Base-by-base conservation (phyloP, 2,329 filamentous ascomycete genomes). In the Colletotrichum liriopes region DNA sequence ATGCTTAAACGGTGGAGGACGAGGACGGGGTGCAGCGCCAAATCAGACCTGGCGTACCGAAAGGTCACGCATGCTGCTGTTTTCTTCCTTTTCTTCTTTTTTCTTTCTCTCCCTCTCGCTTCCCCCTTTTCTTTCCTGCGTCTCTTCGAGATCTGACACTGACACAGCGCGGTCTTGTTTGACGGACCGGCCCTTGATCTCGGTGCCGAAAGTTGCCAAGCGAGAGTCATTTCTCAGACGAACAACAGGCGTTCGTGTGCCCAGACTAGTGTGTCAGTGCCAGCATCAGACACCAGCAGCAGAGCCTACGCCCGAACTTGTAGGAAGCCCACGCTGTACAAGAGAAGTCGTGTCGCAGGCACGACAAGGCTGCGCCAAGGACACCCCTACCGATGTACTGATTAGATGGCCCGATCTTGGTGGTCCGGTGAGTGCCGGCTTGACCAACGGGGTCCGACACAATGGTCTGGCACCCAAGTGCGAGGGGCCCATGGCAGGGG, bases 351-450 rank as follows among this genome's bases (percentile, higher is more conserved):
- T 72, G 64, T 54, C 64, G 49, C 58, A 54, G 43, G 56, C 67
- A 32, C 49, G 49, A 56, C 56, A 35, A 60, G 55, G 43, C 59
- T 69, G 52, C 43, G 59, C 69, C 69, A 69, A 72, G 52, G 65
- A 54, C 52, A 64, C 39, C 69, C 59, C 59, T 72, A 68, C 52
- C 32, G 65, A 68, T 55, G 65, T 59, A 39, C 39, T 60, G 59
- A 69, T 49, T 64, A 59, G 29, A 72, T 65, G 45, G 47, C 59
- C 45, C 65, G 47, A 65, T 69, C 69, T 72, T 69, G 69, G 69
- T 64, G 65, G 54, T 54, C 65, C 52, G 69, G 59, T 64, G 65
- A 60, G 59, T 65, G 69, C 65, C 69, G 65, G 65, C 69, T 72
- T 43, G 41, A 63, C 65, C 58, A 68, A 64, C 59, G 59, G 59